Evolutionary conservation across 2,329 filamentous ascomycete genomes (phyloP), one percentile per base, ranked within the genome.

Genomic region (Aspergillus proliferans): DNA sequence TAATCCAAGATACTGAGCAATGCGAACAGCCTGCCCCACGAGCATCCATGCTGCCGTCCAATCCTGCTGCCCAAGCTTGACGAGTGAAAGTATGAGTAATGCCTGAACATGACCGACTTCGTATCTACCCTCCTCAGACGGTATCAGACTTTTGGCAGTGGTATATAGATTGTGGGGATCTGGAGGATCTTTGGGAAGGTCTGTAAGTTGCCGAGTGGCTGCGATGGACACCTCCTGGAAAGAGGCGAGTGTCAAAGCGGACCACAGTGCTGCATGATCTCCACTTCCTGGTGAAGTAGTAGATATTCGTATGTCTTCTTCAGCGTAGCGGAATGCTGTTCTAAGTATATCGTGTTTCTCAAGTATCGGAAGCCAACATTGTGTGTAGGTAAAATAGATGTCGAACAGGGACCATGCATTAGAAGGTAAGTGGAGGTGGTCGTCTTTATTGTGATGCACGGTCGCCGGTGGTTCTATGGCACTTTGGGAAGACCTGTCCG

Each of bases 301-400:
- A 3, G 61, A 56, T 21, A 60, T 45, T 15, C 51, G 54, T 10
- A 56, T 57, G 30, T 64, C 59, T 18, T 59, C 57, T 52, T 67
- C 61, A 12, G 58, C 57, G 24, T 67, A 63, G 30, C 61, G 63
- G 34, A 64, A 68, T 12, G 64, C 65, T 28, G 80, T 81, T 22
- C 76, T 76, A 26, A 85, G 70, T 4, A 87, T 71, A 39, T 78
- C 76, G 44, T 85, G 79, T 53, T 83, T 85, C 54, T 88, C 83
- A 9, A 85, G 73, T 22, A 91, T 82, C 0, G 87, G 87, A 22
- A 91, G 76, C 87, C 87, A 91, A 47, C 79, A 82, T 62, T 90
- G 85, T 0, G 84, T 87, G 57, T 87, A 88, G 1, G 85, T 80
- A 51, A 88, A 86, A 62, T 88, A 90, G 4, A 86, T 76, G 55